A percentile compares a stretch with the other conserved stretches of the same genome.
phyloP scores from a whole-genome alignment of 129 eudicot genomes.

The Tanacetum coccineum region DNA sequence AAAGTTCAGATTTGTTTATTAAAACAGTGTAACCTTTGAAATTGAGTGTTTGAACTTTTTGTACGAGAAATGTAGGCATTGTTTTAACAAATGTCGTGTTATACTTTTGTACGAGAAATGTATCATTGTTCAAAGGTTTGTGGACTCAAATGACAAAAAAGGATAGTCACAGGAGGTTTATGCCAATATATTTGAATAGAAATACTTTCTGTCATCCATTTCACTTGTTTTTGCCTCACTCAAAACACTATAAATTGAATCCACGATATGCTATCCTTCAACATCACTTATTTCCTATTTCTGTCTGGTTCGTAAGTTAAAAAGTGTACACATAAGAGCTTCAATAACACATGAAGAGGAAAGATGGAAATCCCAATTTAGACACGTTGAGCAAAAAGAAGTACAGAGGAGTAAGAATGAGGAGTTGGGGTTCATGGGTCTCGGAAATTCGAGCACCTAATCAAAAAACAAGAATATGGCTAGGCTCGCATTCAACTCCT shows the following conservation, averaged over 20 bases:
- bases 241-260: constrained; percentile 25
- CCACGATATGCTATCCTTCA: constrained; percentile 21
- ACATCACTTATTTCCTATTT: constrained; percentile 23
- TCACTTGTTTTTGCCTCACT: constrained; percentile 18
- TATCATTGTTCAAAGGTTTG: not conserved
- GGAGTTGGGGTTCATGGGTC: constrained; percentile 98
- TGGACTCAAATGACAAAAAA: constrained; percentile 14
- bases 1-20: no score
- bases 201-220: constrained; percentile 37
- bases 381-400: constrained; percentile 47
- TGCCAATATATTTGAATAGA: constrained; percentile 16
- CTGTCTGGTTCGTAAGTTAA: not conserved
- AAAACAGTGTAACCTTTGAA: no score
- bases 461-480: constrained; percentile 92
- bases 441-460: constrained; percentile 89
- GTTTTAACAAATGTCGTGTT: not conserved
- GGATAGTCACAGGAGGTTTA: constrained; percentile 18
- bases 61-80: not conserved
- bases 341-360: constrained; percentile 24
- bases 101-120: not conserved
- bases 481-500: constrained; percentile 89
- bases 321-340: constrained; percentile 1
- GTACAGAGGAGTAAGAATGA: constrained; percentile 85
- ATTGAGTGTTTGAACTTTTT: no score
- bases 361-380: constrained; percentile 5